Base-by-base conservation (phyloP, 176 grass and related monocot genomes). In the Eleusine indica region DNA sequence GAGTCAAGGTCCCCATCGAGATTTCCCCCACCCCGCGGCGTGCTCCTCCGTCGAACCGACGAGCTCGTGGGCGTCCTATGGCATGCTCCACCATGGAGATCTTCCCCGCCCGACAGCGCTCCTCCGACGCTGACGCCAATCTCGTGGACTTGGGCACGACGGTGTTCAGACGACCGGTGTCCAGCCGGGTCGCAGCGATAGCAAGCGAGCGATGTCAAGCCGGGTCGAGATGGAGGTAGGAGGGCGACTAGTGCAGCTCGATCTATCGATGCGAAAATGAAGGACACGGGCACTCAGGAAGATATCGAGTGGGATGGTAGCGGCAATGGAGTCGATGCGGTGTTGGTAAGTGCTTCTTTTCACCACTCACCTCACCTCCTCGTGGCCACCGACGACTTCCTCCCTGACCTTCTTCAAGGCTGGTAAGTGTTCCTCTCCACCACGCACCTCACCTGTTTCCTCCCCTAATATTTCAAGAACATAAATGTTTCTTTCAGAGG, bases 301-400 rank as follows among this genome's bases (percentile, higher is more conserved):
- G 72, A 42, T 12, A 56, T 64, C 42, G 72, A 72, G 54, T 83
- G 86, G 73, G 83, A 76, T 46, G 56, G 87, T 40, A 74, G 67
- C 13, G 74, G 81, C 28, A 92, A 86, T 48, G 95, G 90, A 18
- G 95, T 92, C 37, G 90, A 93, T 53, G 72, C 80, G 6, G 85
- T 95, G 53, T 87, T 93, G 46, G 87, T 35, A 35, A 35, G 32
- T 35, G 32, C 32, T 35, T 0, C 32, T 35, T 35, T 35, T 35
- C 32, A 35, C 32, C 32, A 35, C 32, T 35, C 32, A 35, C 32
- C 32, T 35, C 32, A 35, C 32, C 32, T 98, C 86, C 87, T 98
- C 71, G 93, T 95, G 86, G 89, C 84, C 68, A 87, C 51, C 47
- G 96, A 81, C 35, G 87, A 95, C 29, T 65, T 95, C 61, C 89